Percentiles rank a stretch among this genome's conserved stretches.
Conservation (phyloP, 495 filamentous ascomycete genomes). For the Geopyxis carbonaria region DNA sequence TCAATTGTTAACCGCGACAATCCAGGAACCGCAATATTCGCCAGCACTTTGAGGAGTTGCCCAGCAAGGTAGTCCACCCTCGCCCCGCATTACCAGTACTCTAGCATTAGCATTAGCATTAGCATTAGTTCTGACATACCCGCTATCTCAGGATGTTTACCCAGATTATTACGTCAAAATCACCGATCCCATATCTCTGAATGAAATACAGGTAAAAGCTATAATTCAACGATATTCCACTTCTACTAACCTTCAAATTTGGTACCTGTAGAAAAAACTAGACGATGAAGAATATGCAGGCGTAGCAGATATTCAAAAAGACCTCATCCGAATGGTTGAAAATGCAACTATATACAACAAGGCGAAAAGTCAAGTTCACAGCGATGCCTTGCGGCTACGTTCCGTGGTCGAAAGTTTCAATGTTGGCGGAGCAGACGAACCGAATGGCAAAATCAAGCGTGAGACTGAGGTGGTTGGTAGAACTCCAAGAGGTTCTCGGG, state of each 20-base stretch:
- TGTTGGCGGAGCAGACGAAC: no score
- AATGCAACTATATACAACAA: slow-evolving; percentile 25
- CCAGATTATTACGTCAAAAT: slow-evolving; percentile 42
- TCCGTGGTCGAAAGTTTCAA: slow-evolving; percentile 21
- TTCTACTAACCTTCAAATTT: slow-evolving; percentile 1
- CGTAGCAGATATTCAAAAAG: slow-evolving; percentile 17
- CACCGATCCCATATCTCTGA: slow-evolving; percentile 37
- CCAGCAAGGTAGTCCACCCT: slow-evolving; percentile 18
- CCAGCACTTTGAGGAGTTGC: slow-evolving; percentile 23
- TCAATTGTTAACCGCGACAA: slow-evolving; percentile 6
- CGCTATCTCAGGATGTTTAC: slow-evolving; percentile 25
- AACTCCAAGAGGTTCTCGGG: slow-evolving; percentile 8
- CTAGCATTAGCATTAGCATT: no score
- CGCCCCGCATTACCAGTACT: no score
- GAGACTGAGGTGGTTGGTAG: not conserved
- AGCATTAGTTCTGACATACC: not conserved
- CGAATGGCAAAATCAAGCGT: no score
- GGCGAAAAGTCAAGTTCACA: slow-evolving; percentile 24
- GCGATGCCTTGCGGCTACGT: slow-evolving; percentile 18
- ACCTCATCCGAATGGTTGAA: slow-evolving; percentile 23
- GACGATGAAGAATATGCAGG: slow-evolving; percentile 16
- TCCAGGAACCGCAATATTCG: slow-evolving; percentile 22
- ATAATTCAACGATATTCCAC: no score
- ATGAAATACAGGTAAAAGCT: slow-evolving; percentile 33
- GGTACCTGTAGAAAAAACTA: slow-evolving; percentile 14